A percentile compares a stretch with the other conserved stretches of the same genome.
Evolutionary conservation across 2,329 filamentous ascomycete species (phyloP).

Genomic region (Huntiella savannae): DNA sequence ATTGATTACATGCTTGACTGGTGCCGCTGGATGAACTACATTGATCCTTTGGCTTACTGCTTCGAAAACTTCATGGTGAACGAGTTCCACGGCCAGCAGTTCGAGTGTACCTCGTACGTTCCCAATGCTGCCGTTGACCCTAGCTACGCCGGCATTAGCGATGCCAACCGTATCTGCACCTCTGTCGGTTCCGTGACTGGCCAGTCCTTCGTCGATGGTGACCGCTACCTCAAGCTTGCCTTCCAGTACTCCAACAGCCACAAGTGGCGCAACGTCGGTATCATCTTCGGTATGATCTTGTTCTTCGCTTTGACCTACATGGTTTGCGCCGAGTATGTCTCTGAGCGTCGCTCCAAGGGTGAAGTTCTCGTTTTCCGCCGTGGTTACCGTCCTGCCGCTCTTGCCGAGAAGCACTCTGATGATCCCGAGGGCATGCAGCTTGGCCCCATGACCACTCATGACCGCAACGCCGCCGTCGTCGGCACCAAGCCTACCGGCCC

Average conservation of each 20-base stretch:
- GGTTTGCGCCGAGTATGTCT: conserved; percentile 44
- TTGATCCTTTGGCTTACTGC: conserved; percentile 61
- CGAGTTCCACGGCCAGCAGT: conserved; percentile 46
- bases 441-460: conserved; percentile 29
- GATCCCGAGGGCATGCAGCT: conserved; percentile 37
- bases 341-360: conserved; percentile 52
- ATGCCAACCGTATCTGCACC: conserved; percentile 33
- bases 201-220: conserved; percentile 31
- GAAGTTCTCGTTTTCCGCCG: conserved; percentile 59
- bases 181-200: conserved; percentile 39
- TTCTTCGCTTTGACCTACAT: conserved; percentile 45
- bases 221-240: conserved; percentile 32
- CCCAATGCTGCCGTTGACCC: conserved; percentile 20
- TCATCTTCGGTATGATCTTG: conserved; percentile 44
- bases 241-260: conserved; percentile 39
- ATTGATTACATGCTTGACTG: conserved; percentile 55
- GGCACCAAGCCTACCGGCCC: conserved; percentile 18
- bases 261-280: conserved; percentile 54
- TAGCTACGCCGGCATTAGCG: conserved; percentile 20
- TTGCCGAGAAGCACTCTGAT: conserved; percentile 41
- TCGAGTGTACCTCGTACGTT: conserved; percentile 29
- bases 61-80: conserved; percentile 72
- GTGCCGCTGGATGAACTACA: conserved; percentile 68
- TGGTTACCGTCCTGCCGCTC: conserved; percentile 40
- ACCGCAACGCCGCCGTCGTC: conserved; percentile 17